A percentile compares a stretch with the other conserved stretches of the same genome.
Conservation (phyloP, 164 flowering plant genomes). For the Chimonanthus salicifolius region DNA sequence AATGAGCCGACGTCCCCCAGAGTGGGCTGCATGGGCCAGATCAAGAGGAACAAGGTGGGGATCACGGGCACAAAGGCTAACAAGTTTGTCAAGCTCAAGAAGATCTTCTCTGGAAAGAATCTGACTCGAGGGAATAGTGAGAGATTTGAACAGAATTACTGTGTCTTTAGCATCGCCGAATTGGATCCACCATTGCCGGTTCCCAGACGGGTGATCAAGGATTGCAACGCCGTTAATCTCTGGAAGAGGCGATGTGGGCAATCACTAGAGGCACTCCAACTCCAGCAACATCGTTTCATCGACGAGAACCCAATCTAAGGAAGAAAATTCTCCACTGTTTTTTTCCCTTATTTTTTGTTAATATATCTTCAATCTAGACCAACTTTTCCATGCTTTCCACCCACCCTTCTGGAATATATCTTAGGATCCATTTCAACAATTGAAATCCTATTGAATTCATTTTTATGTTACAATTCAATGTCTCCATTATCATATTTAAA, state of each 20-base stretch:
- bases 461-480: no score
- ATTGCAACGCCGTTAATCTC: slow-evolving; percentile 1
- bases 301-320: neutral
- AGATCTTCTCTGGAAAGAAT: slow-evolving; percentile 19
- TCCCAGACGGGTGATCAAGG: neutral
- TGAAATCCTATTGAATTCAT: no score
- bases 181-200: slow-evolving; percentile 27
- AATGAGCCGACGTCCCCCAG: slow-evolving; percentile 22
- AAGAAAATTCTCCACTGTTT: neutral
- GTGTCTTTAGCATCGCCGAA: slow-evolving; percentile 5
- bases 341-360: no score
- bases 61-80: neutral
- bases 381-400: no score
- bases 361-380: no score
- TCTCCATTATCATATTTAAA: no score
- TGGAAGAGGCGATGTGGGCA: slow-evolving; percentile 25
- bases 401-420: no score
- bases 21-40: slow-evolving; percentile 30
- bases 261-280: slow-evolving; percentile 16
- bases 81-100: slow-evolving; percentile 21
- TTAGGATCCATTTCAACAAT: no score
- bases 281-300: slow-evolving; percentile 3
- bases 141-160: neutral
- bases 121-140: neutral
- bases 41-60: slow-evolving; percentile 12